Evolutionary conservation across 2,329 filamentous ascomycete genomes (phyloP).

Genomic region (Ceratocystis huliohia): DNA sequence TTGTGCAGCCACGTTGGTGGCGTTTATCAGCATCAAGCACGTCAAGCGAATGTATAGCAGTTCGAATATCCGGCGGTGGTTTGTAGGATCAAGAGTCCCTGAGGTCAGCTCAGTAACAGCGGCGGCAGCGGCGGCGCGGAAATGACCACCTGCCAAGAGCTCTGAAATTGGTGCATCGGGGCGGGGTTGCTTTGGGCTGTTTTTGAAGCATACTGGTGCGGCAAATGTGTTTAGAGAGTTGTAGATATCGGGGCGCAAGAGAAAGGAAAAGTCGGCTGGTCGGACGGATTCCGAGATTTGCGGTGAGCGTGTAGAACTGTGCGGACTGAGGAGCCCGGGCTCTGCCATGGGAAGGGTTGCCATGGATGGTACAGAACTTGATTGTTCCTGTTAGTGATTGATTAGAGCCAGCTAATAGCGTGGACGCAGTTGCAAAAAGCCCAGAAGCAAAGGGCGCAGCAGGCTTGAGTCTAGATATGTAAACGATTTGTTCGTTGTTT

Average conservation of each 20-base stretch:
- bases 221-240: conserved; percentile 59
- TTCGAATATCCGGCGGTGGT: conserved; percentile 56
- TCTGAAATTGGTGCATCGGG: conserved; percentile 52
- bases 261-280: conserved; percentile 61
- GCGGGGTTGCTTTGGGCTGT: conserved; percentile 50
- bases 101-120: conserved; percentile 50
- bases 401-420: background rate
- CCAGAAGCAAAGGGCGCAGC: too few species aligned
- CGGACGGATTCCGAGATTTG: conserved; percentile 24
- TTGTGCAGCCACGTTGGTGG: conserved; percentile 54
- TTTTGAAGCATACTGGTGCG: conserved; percentile 54
- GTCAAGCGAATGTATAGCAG: conserved; percentile 71
- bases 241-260: conserved; percentile 70
- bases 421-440: background rate
- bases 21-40: conserved; percentile 67
- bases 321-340: conserved; percentile 17
- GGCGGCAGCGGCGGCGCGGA: conserved; percentile 62
- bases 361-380: conserved; percentile 9
- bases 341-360: conserved; percentile 19
- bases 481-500: too few species aligned
- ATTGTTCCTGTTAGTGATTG: background rate
- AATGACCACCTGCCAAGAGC: conserved; percentile 61
- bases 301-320: conserved; percentile 24
- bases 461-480: too few species aligned
- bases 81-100: conserved; percentile 38